phyloP scores from a whole-genome alignment of 2,329 filamentous ascomycete genomes.

The Bipolaris gigantea region DNA sequence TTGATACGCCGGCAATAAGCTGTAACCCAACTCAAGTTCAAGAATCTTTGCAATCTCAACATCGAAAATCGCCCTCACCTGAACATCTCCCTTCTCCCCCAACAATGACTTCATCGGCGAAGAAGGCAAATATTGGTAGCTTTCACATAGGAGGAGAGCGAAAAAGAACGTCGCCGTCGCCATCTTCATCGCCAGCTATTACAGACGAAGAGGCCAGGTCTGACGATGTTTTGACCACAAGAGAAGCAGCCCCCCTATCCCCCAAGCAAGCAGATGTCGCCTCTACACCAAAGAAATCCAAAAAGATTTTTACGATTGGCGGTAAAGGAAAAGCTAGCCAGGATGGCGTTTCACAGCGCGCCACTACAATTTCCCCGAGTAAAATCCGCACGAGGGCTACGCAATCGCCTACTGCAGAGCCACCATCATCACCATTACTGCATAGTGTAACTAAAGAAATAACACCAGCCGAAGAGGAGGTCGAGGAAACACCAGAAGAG shows the following conservation, averaged over 20 bases:
- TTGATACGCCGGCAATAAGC: constrained; percentile 38
- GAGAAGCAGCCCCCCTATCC: constrained; percentile 1
- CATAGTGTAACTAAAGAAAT: constrained; percentile 7
- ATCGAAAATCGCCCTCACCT: constrained; percentile 8
- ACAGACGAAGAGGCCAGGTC: not conserved
- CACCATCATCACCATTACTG: constrained; percentile 14
- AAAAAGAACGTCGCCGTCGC: constrained; percentile 7
- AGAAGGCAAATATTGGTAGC: constrained; percentile 23
- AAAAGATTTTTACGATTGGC: constrained; percentile 38
- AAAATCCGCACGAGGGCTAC: constrained; percentile 5
- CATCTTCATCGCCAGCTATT: not conserved
- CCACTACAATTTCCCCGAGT: constrained; percentile 3
- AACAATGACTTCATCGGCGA: not conserved
- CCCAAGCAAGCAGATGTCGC: constrained; percentile 8
- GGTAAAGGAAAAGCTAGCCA: constrained; percentile 28
- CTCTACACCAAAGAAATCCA: constrained; percentile 17
- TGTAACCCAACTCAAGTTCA: constrained; percentile 4
- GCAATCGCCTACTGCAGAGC: constrained; percentile 11
- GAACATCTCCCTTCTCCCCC: constrained; percentile 4
- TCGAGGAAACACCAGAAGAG: constrained; percentile 52
- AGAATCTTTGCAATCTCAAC: not conserved
- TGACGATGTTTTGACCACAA: not conserved
- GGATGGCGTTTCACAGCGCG: constrained; percentile 6
- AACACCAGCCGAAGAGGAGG: constrained; percentile 17
- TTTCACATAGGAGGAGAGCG: constrained; percentile 38